Percentiles rank a stretch among this genome's conserved stretches.
Evolutionary conservation across 1,284 basidiomycete species (phyloP).

Genomic region (Mycena sp.): DNA sequence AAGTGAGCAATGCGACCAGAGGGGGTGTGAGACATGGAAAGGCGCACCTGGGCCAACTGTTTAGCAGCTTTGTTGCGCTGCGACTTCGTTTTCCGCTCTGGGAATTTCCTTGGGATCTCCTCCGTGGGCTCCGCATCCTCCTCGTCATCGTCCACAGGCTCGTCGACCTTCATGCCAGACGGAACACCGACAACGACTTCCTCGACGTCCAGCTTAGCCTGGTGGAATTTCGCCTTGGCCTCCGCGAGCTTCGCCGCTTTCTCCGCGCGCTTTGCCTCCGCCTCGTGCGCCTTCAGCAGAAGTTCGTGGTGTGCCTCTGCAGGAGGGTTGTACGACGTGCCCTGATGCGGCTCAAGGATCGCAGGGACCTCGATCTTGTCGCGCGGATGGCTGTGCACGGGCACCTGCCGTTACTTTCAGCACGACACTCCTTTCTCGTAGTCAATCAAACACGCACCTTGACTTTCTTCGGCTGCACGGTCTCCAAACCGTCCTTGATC

Average conservation of each 20-base stretch:
- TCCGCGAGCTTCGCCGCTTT: constrained; percentile 66
- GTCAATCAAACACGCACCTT: too few species aligned
- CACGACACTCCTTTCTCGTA: too few species aligned
- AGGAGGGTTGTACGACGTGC: constrained; percentile 94
- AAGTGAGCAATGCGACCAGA: neutral
- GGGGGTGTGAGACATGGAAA: neutral
- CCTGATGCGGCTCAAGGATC: constrained; percentile 82
- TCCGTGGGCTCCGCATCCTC: constrained; percentile 39
- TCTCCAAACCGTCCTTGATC: constrained; percentile 53
- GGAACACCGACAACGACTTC: constrained; percentile 43
- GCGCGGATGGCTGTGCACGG: constrained; percentile 56
- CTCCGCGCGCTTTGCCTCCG: constrained; percentile 69
- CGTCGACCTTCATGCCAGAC: constrained; percentile 72
- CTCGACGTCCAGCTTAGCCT: constrained; percentile 54
- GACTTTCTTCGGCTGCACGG: constrained; percentile 52
- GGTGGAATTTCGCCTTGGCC: constrained; percentile 32
- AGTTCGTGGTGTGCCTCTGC: constrained; percentile 81
- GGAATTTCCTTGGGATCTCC: constrained; percentile 53
- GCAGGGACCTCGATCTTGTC: constrained; percentile 70
- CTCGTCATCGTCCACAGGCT: constrained; percentile 51
- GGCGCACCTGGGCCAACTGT: constrained; percentile 66
- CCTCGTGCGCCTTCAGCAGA: constrained; percentile 73
- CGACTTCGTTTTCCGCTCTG: constrained; percentile 78
- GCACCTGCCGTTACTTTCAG: too few species aligned
- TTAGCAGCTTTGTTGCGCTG: constrained; percentile 73